A percentile compares a stretch with the other conserved stretches of the same genome.
phyloP scores from a whole-genome alignment of 2,329 filamentous ascomycete species.

The Plectosphaerella cucumerina region DNA sequence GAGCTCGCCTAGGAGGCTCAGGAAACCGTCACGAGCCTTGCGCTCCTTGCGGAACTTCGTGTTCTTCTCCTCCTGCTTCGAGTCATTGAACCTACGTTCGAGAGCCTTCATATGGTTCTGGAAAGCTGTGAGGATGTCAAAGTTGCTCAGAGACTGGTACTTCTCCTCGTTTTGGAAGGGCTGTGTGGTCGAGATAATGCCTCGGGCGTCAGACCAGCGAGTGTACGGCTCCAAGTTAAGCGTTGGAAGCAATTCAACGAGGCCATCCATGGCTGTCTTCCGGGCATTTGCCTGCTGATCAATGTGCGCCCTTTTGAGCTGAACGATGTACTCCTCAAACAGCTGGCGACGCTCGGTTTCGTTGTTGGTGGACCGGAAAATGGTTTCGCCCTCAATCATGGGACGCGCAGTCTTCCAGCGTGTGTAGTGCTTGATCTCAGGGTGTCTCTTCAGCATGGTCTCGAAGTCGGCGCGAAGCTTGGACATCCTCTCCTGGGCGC shows the following conservation, averaged over 20 bases:
- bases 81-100: conserved; percentile 87
- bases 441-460: conserved; percentile 92
- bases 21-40: conserved; percentile 78
- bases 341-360: conserved; percentile 84
- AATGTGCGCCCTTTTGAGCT: conserved; percentile 75
- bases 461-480: conserved; percentile 93
- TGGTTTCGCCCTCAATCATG: conserved; percentile 91
- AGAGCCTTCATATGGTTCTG: conserved; percentile 92
- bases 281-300: conserved; percentile 70
- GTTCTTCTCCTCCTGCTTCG: conserved; percentile 81
- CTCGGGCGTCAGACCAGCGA: conserved; percentile 87
- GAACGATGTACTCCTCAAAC: conserved; percentile 88
- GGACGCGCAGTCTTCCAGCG: conserved; percentile 94
- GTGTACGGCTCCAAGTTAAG: conserved; percentile 90
- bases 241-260: conserved; percentile 72
- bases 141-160: conserved; percentile 79
- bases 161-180: conserved; percentile 78
- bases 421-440: conserved; percentile 95
- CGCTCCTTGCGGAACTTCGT: conserved; percentile 77
- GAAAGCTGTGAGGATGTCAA: conserved; percentile 88
- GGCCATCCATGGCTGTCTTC: conserved; percentile 78
- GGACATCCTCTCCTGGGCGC: conserved; percentile 84
- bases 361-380: conserved; percentile 85
- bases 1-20: conserved; percentile 70
- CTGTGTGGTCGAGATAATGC: conserved; percentile 71